These are phyloP conservation scores for Podaxis sp. DNA, from an alignment of 768 basidiomycete genomes.

Conservation along the genomic window DNA sequence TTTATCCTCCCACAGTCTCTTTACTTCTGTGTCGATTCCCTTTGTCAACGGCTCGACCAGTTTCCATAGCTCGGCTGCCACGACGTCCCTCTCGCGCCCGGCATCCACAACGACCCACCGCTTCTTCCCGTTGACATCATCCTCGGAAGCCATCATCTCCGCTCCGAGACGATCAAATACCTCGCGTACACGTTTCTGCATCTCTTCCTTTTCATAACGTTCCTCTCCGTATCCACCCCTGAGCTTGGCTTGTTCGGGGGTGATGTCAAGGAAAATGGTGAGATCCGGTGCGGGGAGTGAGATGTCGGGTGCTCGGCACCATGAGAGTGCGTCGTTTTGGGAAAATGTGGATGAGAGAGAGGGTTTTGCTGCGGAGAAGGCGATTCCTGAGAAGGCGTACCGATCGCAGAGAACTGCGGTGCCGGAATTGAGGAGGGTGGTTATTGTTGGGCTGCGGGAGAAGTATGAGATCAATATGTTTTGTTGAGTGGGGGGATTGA, in stretches of 20 bases:
- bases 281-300: slow-evolving; percentile 87
- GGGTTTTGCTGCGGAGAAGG: slow-evolving; percentile 70
- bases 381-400: slow-evolving; percentile 95
- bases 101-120: slow-evolving; percentile 61
- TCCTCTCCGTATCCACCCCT: slow-evolving; percentile 86
- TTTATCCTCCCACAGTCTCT: slow-evolving; percentile 45
- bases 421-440: slow-evolving; percentile 52
- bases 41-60: slow-evolving; percentile 37
- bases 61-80: slow-evolving; percentile 53
- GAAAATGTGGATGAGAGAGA: background rate
- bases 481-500: background rate
- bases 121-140: slow-evolving; percentile 11
- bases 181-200: slow-evolving; percentile 62
- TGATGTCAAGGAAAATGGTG: slow-evolving; percentile 80
- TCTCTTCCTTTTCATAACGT: slow-evolving; percentile 77
- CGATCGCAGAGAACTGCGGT: slow-evolving; percentile 84
- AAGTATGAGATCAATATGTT: background rate
- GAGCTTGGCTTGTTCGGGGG: slow-evolving; percentile 58
- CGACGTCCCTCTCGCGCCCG: slow-evolving; percentile 41
- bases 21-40: slow-evolving; percentile 37
- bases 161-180: slow-evolving; percentile 54
- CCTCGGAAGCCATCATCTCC: slow-evolving; percentile 33
- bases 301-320: slow-evolving; percentile 86
- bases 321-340: slow-evolving; percentile 52
- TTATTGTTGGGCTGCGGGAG: slow-evolving; percentile 51